phyloP scores from a whole-genome alignment of 2,329 filamentous ascomycete species.

The Endothia cerciana region DNA sequence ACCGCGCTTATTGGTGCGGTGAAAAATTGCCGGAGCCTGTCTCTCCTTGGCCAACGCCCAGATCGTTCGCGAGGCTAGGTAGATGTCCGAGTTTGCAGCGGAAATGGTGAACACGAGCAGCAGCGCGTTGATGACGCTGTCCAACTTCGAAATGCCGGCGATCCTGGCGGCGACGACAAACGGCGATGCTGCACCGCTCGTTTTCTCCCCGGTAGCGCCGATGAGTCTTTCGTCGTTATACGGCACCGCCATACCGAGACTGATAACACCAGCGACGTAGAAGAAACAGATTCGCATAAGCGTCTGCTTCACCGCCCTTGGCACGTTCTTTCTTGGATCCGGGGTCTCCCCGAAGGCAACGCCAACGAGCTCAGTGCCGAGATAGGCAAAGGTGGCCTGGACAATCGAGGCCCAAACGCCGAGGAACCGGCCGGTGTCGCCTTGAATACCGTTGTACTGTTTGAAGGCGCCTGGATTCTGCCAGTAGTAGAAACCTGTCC shows the following conservation, averaged over 20 bases:
- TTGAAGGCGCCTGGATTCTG: conserved; percentile 47
- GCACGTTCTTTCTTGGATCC: conserved; percentile 69
- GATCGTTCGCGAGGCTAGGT: conserved; percentile 46
- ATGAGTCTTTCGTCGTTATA: conserved; percentile 58
- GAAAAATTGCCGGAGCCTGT: conserved; percentile 44
- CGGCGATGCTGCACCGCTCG: conserved; percentile 46
- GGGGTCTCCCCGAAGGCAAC: conserved; percentile 71
- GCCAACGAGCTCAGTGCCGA: conserved; percentile 65
- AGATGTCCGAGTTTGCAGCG: conserved; percentile 65
- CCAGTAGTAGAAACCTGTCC: conserved; percentile 51
- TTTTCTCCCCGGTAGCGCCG: conserved; percentile 53
- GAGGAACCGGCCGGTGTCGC: conserved; percentile 40
- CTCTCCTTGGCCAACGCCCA: conserved; percentile 46
- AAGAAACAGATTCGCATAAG: conserved; percentile 62
- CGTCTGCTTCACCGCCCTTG: conserved; percentile 68
- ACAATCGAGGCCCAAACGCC: conserved; percentile 45
- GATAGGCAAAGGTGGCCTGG: conserved; percentile 45
- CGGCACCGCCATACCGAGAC: conserved; percentile 62
- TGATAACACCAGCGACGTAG: conserved; percentile 66
- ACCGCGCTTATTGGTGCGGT: conserved; percentile 41
- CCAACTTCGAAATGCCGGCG: conserved; percentile 53
- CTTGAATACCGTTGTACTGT: conserved; percentile 36
- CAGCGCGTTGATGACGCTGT: conserved; percentile 63
- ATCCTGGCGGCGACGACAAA: conserved; percentile 57
- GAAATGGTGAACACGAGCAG: conserved; percentile 63